Base-by-base conservation (phyloP, 768 basidiomycete species). In the Suillus cothurnatus region DNA sequence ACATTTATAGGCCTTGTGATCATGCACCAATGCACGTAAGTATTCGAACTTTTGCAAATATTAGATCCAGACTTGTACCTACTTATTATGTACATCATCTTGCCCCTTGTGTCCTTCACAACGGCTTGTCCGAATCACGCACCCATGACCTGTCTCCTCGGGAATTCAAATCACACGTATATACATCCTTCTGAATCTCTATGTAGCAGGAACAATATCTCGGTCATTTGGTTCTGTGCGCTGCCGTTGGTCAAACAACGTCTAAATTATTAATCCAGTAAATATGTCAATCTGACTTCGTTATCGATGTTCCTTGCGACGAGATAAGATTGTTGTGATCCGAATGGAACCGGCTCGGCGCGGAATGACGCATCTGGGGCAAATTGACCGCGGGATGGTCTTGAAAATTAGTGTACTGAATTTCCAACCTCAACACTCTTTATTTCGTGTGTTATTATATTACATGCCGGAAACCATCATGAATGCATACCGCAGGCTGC, bases 311-410 rank as follows among this genome's bases (percentile, higher is more conserved):
- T 45, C 66, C 69, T 69, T 39, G 56, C 58, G 62, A 52, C 63
- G 61, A 66, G 68, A 74, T 76, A 72, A 73, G 72, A 73, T 74
- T 69, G 28, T 50, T 41, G 63, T 75, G 75, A 75, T 75, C 75
- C 74, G 75, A 67, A 55, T 12, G n/a, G 55, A 63, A 50, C 62
- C 67, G 53, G 62, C 43, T 63, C 60, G 64, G 58, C 39, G 64
- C 36, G 45, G 21, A 14, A 75, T 75, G 75, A 76, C 75, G 74
- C 73, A 76, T 61, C 67, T 61, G 74, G 74, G 73, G 73, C 68
- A 71, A n/a, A 39, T 26, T 49, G 65, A 26, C 56, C 59, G 61
- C 63, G 58, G 63, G 57, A 53, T 43, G 32, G 47, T 23, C 31
- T 43, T 17, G 36, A 64, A 11, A 55, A 38, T 62, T 41, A 47